Evolutionary conservation across 495 filamentous ascomycete species (phyloP), one percentile per base, ranked within the genome.

Genomic region (Penicillium ochrochloron): DNA sequence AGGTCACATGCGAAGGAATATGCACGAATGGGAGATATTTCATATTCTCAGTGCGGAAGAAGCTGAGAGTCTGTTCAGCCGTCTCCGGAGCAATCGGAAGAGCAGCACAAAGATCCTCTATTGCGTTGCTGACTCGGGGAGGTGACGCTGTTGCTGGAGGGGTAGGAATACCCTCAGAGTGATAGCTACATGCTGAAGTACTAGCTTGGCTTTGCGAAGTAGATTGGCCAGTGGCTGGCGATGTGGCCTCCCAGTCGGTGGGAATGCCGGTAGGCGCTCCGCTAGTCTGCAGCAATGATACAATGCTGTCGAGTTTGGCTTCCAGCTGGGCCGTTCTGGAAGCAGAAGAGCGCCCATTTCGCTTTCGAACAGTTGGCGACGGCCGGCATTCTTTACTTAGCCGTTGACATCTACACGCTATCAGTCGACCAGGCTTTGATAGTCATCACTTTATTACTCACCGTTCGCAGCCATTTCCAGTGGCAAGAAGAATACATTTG

Each of bases 271-370:
- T 58, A 63, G 44, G 39, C 31, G 57, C 23, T 46, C 61, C 59
- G 34, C 67, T 72, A 14, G 74, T 67, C 51, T 80, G 76, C 14
- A 86, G 67, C 3, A 81, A 64, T 15, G 78, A 78, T 27, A 84
- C 79, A 37, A 87, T 75, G 57, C 75, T 76, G 52, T 85, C 83
- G 50, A 85, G 74, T 62, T 84, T 86, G 42, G 79, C 80, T 62
- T 86, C 83, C 3, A 85, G 75, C 35, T 80, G 78, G 14, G 73
- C 73, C 0, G 74, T 76, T 57, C 73, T 76, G 8, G 70, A 70
- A 15, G 62, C 51, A 3, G 68, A 60, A 21, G 62, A 64, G 56
- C 75, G 76, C 6, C 57, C 63, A 34, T 60, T 72, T 46, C 75
- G 78, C 56, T 75, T 76, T 60, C 77, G 71, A n/a, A 71, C 68